Conservation (phyloP, 805 yeast species). For the Metschnikowia chrysomelidarum region DNA sequence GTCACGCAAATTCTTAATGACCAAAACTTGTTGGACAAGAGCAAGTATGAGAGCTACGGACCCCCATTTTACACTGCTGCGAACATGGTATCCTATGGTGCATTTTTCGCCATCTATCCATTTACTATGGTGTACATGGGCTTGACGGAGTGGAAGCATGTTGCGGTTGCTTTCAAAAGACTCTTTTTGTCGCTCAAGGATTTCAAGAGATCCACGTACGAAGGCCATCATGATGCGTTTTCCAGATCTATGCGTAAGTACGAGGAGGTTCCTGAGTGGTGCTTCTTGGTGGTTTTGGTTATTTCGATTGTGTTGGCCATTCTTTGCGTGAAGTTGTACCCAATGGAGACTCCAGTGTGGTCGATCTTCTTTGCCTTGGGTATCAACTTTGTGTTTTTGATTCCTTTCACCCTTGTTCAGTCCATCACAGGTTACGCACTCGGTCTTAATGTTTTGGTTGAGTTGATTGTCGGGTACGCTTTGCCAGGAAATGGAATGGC, state of each 20-base stretch:
- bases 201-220: conserved; percentile 24
- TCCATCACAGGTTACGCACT: conserved; percentile 31
- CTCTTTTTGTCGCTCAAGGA: conserved; percentile 15
- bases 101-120: conserved; percentile 24
- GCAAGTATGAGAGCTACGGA: conserved; percentile 17
- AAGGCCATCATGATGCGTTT: conserved; percentile 32
- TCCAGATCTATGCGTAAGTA: conserved; percentile 31
- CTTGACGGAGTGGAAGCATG: conserved; percentile 11
- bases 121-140: conserved; percentile 22
- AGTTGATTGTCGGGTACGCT: conserved; percentile 36
- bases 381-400: conserved; percentile 32
- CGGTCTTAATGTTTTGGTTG: conserved; percentile 36
- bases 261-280: conserved; percentile 37
- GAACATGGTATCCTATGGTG: conserved; percentile 21
- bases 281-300: conserved; percentile 24
- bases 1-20: conserved; percentile 16
- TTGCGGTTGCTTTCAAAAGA: conserved; percentile 13
- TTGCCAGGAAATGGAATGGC: conserved; percentile 36
- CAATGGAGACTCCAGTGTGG: conserved; percentile 38
- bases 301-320: conserved; percentile 33
- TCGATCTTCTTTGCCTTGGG: conserved; percentile 34
- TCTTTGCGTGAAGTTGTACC: conserved; percentile 29
- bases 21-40: conserved; percentile 13
- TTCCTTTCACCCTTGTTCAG: conserved; percentile 29
- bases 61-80: conserved; percentile 23